phyloP scores from a whole-genome alignment of 441 rosid genomes.

The Pelargonium cotyledonis region DNA sequence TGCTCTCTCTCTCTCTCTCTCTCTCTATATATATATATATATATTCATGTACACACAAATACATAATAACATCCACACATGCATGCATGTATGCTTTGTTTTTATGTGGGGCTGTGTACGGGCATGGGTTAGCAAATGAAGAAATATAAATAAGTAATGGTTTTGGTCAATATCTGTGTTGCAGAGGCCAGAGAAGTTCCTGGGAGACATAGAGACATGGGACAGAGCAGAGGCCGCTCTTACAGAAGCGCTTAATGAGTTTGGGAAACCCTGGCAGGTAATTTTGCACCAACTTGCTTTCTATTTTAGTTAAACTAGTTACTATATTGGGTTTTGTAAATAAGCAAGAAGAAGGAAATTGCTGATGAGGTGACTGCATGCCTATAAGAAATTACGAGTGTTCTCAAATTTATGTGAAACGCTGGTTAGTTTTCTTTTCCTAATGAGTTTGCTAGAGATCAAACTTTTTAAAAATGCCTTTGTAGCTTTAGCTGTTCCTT shows the following conservation, averaged over 20 bases:
- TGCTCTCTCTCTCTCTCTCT: too few relatives aligned
- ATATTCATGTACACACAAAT: too few relatives aligned
- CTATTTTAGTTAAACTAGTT: neutral
- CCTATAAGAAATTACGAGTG: neutral
- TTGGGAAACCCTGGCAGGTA: constrained; percentile 92
- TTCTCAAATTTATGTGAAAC: neutral
- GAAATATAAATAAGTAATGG: neutral
- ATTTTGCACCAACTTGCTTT: constrained; percentile 12
- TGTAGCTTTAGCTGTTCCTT: neutral
- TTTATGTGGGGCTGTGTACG: neutral
- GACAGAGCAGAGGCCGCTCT: constrained; percentile 87
- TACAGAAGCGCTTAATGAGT: constrained; percentile 62
- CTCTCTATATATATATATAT: too few relatives aligned
- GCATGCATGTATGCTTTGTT: neutral
- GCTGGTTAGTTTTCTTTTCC: neutral
- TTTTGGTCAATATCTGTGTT: constrained; percentile 20
- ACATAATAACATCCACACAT: too few relatives aligned
- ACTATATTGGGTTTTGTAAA: neutral
- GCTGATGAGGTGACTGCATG: neutral
- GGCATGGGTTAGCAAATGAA: neutral
- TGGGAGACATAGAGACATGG: constrained; percentile 79
- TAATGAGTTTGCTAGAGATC: neutral
- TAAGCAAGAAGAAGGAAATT: too few relatives aligned
- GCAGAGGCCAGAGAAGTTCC: constrained; percentile 92
- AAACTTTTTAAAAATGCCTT: too few relatives aligned